These are phyloP conservation scores for Macrophomina tecta DNA, from an alignment of 2,329 filamentous ascomycete species.

Conservation along the genomic window DNA sequence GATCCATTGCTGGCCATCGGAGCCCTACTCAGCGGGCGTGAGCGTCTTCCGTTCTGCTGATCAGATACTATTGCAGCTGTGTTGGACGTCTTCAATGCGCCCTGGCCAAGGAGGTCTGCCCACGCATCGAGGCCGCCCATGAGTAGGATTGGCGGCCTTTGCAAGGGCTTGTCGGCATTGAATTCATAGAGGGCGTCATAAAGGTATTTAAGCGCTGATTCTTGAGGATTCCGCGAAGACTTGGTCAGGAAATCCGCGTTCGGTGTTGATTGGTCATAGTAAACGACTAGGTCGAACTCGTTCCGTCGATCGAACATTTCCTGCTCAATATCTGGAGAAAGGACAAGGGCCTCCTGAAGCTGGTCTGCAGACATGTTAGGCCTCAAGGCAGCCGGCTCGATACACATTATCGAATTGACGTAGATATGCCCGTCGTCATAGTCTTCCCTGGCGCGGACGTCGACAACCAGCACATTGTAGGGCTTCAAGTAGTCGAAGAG, in stretches of 20 bases:
- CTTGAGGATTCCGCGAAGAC: slow-evolving; percentile 48
- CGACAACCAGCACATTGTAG: slow-evolving; percentile 78
- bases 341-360: slow-evolving; percentile 70
- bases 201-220: slow-evolving; percentile 69
- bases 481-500: slow-evolving; percentile 73
- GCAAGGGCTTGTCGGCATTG: slow-evolving; percentile 78
- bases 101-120: slow-evolving; percentile 78
- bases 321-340: slow-evolving; percentile 77
- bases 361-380: slow-evolving; percentile 70
- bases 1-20: slow-evolving; percentile 59
- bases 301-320: slow-evolving; percentile 73
- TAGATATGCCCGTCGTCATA: slow-evolving; percentile 92
- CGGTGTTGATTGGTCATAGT: slow-evolving; percentile 77
- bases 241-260: slow-evolving; percentile 63
- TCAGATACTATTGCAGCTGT: slow-evolving; percentile 59
- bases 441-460: slow-evolving; percentile 78
- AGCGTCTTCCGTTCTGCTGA: slow-evolving; percentile 48
- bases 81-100: slow-evolving; percentile 65
- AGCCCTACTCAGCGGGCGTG: slow-evolving; percentile 58
- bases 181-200: slow-evolving; percentile 83
- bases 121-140: slow-evolving; percentile 85
- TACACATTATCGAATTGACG: slow-evolving; percentile 81
- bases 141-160: slow-evolving; percentile 76
- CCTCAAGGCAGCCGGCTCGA: slow-evolving; percentile 81
- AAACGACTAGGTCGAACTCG: slow-evolving; percentile 84